Base-by-base conservation (phyloP, 495 filamentous ascomycete genomes). In the Penicillium longicatenatum region DNA sequence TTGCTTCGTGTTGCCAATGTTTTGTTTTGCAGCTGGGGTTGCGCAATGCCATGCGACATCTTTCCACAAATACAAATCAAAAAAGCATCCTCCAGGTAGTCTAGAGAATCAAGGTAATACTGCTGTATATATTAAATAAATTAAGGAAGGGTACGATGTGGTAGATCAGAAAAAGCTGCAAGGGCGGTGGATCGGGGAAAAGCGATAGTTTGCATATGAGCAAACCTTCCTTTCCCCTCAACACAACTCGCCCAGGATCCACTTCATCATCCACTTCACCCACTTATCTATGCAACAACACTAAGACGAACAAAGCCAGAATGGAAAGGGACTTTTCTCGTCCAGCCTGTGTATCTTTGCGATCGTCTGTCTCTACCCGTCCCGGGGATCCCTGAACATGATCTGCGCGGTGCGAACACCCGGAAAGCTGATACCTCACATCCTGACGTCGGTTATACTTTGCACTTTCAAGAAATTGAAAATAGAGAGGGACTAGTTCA, bases 341-440 rank as follows among this genome's bases (percentile, higher is more conserved):
- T 22, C 48, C 61, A 54, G 37, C 57, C n/a, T n/a, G n/a, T n/a
- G 46, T 30, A 51, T 57, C 48, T 24, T 30, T 29, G 16, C 51
- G 58, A 67, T 67, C 62, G 52, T 57, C 64, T 55, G 35, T 24
- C 22, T 59, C 12, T 59, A 64, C 55, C 65, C 61, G 60, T 44
- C 37, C 54, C 16, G 47, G 50, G 45, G 52, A 68, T 66, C 63
- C 57, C 42, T 56, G 54, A 43, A 31, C 54, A 46, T 54, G 63
- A 68, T 66, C 59, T 59, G 57, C 59, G 53, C 29, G 35, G 37
- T 21, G 54, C 48, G 37, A 55, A 54, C 55, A 50, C 49, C 39
- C 46, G 19, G 14, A 26, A 46, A 35, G 20, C 53, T 57, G 64
- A 69, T 54, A 67, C 41, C 59, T 69, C 66, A 69, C 59, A 69